A percentile compares a stretch with the other conserved stretches of the same genome.
Conservation (phyloP, 345 rosid genomes). For the Camelina laxa region DNA sequence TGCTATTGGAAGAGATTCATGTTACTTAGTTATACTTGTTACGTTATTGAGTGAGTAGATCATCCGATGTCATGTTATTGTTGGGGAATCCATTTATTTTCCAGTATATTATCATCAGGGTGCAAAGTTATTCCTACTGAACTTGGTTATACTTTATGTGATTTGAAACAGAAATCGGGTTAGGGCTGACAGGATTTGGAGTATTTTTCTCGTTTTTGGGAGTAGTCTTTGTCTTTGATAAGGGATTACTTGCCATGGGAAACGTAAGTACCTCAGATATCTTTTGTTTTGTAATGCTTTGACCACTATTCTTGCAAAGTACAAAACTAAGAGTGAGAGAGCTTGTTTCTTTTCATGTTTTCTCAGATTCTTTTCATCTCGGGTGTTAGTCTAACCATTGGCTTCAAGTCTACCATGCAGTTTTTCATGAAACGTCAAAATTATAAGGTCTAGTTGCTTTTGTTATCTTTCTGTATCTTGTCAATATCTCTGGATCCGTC, state of each 20-base stretch:
- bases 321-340: neutral
- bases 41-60: neutral
- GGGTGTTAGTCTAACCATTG: conserved; percentile 94
- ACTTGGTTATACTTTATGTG: conserved; percentile 15
- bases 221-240: conserved; percentile 80
- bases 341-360: conserved; percentile 13
- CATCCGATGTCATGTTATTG: neutral
- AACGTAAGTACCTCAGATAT: conserved; percentile 61
- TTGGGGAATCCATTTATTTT: conserved; percentile 3
- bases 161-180: conserved; percentile 69
- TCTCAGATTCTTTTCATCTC: conserved; percentile 86
- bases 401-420: conserved; percentile 91
- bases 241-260: conserved; percentile 99
- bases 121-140: conserved; percentile 1
- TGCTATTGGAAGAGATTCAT: neutral
- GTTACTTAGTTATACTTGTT: neutral
- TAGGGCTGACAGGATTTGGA: conserved; percentile 97
- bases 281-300: neutral
- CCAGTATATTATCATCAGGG: neutral
- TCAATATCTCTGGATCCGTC: conserved; percentile 25
- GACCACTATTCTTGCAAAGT: neutral
- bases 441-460: conserved; percentile 64
- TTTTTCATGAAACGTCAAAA: conserved; percentile 95
- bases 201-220: conserved; percentile 93
- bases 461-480: conserved; percentile 6